Conservation (phyloP, 2,329 filamentous ascomycete genomes). For the Aspergillus fumigatiaffinis region DNA sequence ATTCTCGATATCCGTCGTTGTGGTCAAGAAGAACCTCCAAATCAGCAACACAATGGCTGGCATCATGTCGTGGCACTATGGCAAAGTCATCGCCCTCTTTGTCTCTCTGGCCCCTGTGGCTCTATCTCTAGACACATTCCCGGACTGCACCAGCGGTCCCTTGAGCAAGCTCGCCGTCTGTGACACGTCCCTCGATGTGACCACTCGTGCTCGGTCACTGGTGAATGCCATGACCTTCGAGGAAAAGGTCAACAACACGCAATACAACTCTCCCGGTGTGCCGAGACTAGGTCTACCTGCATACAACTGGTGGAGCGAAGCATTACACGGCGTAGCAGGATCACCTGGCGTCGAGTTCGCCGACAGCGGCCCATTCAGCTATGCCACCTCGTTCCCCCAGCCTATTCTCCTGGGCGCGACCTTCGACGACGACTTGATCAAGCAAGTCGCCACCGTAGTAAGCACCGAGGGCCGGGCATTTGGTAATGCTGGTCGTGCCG, state of each 20-base stretch:
- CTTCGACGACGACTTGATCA: constrained; percentile 59
- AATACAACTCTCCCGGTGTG: constrained; percentile 45
- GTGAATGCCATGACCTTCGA: constrained; percentile 41
- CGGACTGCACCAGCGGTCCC: constrained; percentile 48
- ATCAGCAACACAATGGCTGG: neutral
- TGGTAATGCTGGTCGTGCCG: constrained; percentile 50
- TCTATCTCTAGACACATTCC: constrained; percentile 29
- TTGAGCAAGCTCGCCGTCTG: constrained; percentile 49
- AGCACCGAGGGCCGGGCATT: constrained; percentile 61
- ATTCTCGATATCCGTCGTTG: neutral
- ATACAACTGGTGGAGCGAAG: constrained; percentile 62
- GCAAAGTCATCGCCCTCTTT: neutral
- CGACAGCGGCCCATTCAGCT: constrained; percentile 49
- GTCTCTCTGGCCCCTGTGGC: neutral
- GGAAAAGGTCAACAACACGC: constrained; percentile 53
- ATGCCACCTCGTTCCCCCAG: constrained; percentile 60
- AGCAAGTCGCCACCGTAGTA: constrained; percentile 47
- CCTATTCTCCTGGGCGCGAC: constrained; percentile 59
- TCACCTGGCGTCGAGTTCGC: constrained; percentile 51
- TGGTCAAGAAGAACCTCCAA: neutral
- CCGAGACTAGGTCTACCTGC: constrained; percentile 52
- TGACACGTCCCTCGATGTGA: constrained; percentile 36
- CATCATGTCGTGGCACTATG: neutral
- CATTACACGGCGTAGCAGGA: constrained; percentile 56
- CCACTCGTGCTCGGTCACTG: constrained; percentile 43